These are phyloP conservation scores for Magnusiomyces paraingens DNA, from an alignment of 1,139 yeast genomes.

Conservation along the genomic window DNA sequence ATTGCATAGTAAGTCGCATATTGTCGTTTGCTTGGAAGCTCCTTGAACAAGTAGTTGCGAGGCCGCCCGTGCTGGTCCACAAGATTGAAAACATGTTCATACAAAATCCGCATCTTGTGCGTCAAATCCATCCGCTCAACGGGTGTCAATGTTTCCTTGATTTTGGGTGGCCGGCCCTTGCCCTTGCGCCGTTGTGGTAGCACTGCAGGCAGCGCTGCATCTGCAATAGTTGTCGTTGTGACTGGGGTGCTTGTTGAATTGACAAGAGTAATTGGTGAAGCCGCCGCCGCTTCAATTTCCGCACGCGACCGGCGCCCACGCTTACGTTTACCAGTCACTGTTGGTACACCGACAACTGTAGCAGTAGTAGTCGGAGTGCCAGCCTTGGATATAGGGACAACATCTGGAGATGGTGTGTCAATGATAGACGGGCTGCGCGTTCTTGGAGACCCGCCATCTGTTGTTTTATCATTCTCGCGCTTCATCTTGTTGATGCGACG, in stretches of 20 bases:
- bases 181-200: constrained; percentile 28
- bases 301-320: constrained; percentile 20
- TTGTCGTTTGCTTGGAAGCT: constrained; percentile 57
- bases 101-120: constrained; percentile 22
- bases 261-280: background rate
- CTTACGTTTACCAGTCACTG: constrained; percentile 17
- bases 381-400: background rate
- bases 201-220: constrained; percentile 10
- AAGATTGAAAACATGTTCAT: constrained; percentile 21
- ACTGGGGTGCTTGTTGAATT: background rate
- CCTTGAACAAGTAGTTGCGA: constrained; percentile 54
- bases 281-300: constrained; percentile 24
- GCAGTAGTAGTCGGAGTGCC: constrained; percentile 6
- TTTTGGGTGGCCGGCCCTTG: constrained; percentile 36
- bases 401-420: constrained; percentile 11
- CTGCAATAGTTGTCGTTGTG: constrained; percentile 13
- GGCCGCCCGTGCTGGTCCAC: constrained; percentile 31
- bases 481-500: constrained; percentile 14
- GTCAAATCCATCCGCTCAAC: constrained; percentile 25
- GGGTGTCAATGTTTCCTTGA: constrained; percentile 38
- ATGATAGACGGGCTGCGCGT: constrained; percentile 7
- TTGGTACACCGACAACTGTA: constrained; percentile 8
- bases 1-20: constrained; percentile 86
- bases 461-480: background rate
- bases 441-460: constrained; percentile 12